These are phyloP conservation scores for Osmanthus fragrans DNA, from an alignment of 257 asterid genomes.

Conservation along the genomic window DNA sequence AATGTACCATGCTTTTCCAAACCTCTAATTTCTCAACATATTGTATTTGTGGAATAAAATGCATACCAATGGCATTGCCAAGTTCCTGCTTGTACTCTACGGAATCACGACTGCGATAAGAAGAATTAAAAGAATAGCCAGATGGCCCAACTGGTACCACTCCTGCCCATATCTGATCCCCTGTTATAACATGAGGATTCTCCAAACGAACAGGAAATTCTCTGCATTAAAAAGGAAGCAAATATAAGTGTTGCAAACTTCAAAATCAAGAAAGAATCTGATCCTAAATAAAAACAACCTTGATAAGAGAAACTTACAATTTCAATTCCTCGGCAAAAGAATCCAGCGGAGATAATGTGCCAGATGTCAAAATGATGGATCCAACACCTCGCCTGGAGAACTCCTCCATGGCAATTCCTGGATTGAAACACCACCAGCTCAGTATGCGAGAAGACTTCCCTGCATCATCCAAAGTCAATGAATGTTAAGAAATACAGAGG, in stretches of 20 bases:
- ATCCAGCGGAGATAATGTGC: constrained; percentile 97
- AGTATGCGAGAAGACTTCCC: constrained; percentile 78
- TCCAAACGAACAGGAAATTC: constrained; percentile 93
- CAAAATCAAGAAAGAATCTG: constrained; percentile 5
- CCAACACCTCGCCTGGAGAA: constrained; percentile 77
- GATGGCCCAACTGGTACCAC: constrained; percentile 92
- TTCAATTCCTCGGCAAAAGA: constrained; percentile 96
- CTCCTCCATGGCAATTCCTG: constrained; percentile 97
- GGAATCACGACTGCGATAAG: constrained; percentile 83
- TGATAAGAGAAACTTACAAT: constrained; percentile 50
- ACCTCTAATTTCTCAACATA: neutral
- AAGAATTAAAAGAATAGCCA: constrained; percentile 86
- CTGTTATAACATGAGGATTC: constrained; percentile 97
- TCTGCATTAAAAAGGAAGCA: constrained; percentile 40
- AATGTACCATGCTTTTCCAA: constrained; percentile 7
- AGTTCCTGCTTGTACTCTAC: constrained; percentile 88
- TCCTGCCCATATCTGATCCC: constrained; percentile 93
- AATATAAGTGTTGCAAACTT: constrained; percentile 20
- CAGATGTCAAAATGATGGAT: constrained; percentile 94
- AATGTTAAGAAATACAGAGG: neutral
- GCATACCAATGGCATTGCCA: constrained; percentile 98
- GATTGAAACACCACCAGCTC: constrained; percentile 99
- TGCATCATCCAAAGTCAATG: constrained; percentile 17
- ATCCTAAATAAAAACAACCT: constrained; percentile 18
- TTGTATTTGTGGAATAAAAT: neutral